These are phyloP conservation scores for Styphnolobium japonicum DNA, from an alignment of 306 rosid genomes.

Conservation along the genomic window DNA sequence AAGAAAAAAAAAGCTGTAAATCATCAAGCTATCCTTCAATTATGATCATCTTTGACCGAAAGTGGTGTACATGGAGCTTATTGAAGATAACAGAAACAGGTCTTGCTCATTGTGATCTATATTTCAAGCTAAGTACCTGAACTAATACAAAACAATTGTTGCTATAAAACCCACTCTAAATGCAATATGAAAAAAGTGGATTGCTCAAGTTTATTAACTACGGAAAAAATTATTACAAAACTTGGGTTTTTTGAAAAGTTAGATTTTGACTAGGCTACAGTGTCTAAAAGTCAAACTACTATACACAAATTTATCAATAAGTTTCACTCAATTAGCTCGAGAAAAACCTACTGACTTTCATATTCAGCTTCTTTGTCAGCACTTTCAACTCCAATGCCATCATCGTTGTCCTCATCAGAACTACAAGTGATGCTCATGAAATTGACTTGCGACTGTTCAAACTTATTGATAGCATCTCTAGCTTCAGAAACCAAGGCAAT, in stretches of 20 bases:
- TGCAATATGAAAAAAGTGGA: not conserved
- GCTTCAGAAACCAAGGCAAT: conserved; percentile 69
- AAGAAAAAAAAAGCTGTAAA: too few relatives aligned
- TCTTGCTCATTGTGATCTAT: not conserved
- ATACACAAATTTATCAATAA: not conserved
- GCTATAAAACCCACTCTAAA: not conserved
- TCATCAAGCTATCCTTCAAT: not conserved
- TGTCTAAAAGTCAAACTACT: conserved; percentile 22
- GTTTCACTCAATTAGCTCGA: not conserved
- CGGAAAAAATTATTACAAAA: not conserved
- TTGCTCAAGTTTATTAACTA: conserved; percentile 14
- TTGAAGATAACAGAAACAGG: not conserved
- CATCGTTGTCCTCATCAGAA: conserved; percentile 42
- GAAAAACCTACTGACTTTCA: conserved; percentile 33
- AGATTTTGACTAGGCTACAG: not conserved
- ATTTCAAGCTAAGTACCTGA: not conserved
- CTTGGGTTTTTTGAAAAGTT: not conserved
- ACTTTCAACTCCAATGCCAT: conserved; percentile 20
- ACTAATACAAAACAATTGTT: not conserved
- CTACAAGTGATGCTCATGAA: conserved; percentile 14
- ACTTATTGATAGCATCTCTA: conserved; percentile 63
- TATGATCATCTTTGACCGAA: not conserved
- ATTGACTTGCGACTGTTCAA: conserved; percentile 41
- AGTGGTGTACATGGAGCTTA: not conserved
- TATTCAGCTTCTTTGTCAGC: conserved; percentile 29